A percentile compares a stretch with the other conserved stretches of the same genome.
phyloP scores from a whole-genome alignment of 441 rosid genomes.

The Theobroma grandiflorum region DNA sequence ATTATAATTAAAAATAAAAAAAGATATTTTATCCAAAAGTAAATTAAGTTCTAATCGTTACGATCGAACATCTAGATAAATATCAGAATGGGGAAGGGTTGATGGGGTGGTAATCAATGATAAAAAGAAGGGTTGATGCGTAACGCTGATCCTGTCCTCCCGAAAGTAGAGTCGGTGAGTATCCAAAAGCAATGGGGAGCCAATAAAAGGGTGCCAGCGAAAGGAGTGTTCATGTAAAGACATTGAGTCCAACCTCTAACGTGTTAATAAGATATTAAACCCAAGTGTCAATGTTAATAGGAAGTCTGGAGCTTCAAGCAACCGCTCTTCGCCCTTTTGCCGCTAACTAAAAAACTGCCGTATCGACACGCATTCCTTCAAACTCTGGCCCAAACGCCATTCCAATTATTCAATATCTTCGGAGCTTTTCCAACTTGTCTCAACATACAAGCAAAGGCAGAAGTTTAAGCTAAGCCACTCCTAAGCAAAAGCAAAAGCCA shows the following conservation, averaged over 20 bases:
- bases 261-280: background rate
- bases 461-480: slow-evolving; percentile 6
- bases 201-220: background rate
- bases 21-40: too few species aligned
- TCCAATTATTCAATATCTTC: background rate
- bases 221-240: background rate
- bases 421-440: background rate
- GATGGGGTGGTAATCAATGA: too few species aligned
- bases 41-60: too few species aligned
- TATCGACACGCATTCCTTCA: too few species aligned
- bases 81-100: too few species aligned
- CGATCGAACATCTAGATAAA: too few species aligned
- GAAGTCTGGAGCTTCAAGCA: background rate
- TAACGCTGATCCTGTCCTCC: too few species aligned
- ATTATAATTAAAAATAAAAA: too few species aligned
- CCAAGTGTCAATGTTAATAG: background rate
- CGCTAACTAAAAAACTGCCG: background rate
- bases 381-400: background rate
- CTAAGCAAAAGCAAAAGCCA: slow-evolving; percentile 14
- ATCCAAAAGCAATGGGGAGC: background rate
- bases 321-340: background rate
- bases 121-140: too few species aligned
- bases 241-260: background rate
- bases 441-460: background rate
- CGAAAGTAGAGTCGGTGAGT: background rate